Evolutionary conservation across 805 yeast genomes (phyloP).

Genomic region (Danielozyma ontarioensis): DNA sequence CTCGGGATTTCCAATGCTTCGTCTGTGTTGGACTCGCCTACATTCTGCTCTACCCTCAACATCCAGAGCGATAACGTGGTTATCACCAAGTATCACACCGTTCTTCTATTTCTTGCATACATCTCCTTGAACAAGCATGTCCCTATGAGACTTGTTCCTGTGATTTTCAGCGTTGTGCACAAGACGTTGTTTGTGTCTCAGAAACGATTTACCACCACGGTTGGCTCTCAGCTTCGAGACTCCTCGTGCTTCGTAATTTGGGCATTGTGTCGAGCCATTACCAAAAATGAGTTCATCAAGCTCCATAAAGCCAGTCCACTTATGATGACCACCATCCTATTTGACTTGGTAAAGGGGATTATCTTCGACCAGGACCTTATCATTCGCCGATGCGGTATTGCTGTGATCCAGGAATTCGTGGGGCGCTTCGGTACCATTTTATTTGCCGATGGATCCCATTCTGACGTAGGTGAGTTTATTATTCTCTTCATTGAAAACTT

Average conservation of each 20-base stretch:
- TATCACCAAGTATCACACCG: constrained; percentile 51
- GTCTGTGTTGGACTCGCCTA: not conserved
- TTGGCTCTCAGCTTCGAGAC: constrained; percentile 74
- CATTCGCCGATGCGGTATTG: constrained; percentile 76
- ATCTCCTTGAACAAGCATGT: constrained; percentile 22
- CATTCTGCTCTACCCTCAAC: constrained; percentile 5
- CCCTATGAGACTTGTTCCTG: constrained; percentile 17
- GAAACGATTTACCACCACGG: constrained; percentile 40
- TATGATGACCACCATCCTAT: constrained; percentile 17
- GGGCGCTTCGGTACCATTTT: constrained; percentile 62
- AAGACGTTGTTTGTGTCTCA: constrained; percentile 54
- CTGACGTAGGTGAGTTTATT: constrained; percentile 27
- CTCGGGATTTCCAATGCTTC: constrained; percentile 18
- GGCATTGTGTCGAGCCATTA: constrained; percentile 54
- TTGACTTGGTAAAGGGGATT: constrained; percentile 44
- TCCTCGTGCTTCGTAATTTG: constrained; percentile 82
- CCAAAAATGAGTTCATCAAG: constrained; percentile 9
- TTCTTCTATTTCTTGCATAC: constrained; percentile 51
- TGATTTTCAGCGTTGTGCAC: constrained; percentile 35
- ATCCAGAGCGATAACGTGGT: constrained; percentile 28
- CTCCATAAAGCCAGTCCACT: constrained; percentile 1
- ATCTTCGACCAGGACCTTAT: constrained; percentile 71
- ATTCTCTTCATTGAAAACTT: constrained; percentile 55
- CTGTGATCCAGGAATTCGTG: constrained; percentile 79
- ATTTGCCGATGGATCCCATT: constrained; percentile 16